phyloP scores from a whole-genome alignment of 2,329 filamentous ascomycete species.

The Xylariales sp. region DNA sequence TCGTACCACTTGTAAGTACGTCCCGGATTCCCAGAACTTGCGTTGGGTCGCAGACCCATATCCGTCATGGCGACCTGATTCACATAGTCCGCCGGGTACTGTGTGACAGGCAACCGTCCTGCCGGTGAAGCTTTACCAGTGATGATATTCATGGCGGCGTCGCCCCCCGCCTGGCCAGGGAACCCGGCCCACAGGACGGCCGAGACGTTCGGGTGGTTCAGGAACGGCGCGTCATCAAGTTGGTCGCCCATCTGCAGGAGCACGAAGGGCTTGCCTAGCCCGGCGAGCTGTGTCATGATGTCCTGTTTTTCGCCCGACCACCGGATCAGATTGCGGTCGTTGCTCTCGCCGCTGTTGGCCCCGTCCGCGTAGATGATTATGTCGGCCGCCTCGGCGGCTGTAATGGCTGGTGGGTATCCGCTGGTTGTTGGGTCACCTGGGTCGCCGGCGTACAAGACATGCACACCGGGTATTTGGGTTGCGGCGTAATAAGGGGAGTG shows the following conservation, averaged over 20 bases:
- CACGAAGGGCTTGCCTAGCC: slow-evolving; percentile 42
- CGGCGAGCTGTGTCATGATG: slow-evolving; percentile 36
- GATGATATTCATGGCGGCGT: slow-evolving; percentile 43
- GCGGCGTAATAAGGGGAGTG: slow-evolving; percentile 50
- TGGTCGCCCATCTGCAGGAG: slow-evolving; percentile 47
- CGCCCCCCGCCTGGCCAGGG: slow-evolving; percentile 47
- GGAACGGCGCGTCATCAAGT: slow-evolving; percentile 39
- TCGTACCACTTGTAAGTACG: slow-evolving; percentile 47
- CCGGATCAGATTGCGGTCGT: slow-evolving; percentile 43
- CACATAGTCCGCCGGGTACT: slow-evolving; percentile 43
- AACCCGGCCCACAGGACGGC: slow-evolving; percentile 46
- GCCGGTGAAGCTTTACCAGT: slow-evolving; percentile 39
- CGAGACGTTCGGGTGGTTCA: slow-evolving; percentile 38
- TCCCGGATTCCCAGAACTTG: slow-evolving; percentile 34
- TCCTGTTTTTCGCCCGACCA: slow-evolving; percentile 49
- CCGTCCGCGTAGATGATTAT: slow-evolving; percentile 51
- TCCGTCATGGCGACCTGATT: slow-evolving; percentile 41
- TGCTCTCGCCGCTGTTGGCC: slow-evolving; percentile 44
- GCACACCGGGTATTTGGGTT: slow-evolving; percentile 37
- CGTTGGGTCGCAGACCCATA: slow-evolving; percentile 41
- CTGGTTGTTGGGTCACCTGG: slow-evolving; percentile 22
- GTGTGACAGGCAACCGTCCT: slow-evolving; percentile 41
- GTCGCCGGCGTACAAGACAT: slow-evolving; percentile 37
- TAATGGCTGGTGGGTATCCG: slow-evolving; percentile 29
- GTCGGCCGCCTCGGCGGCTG: slow-evolving; percentile 39